These are phyloP conservation scores for Ananas comosus DNA, from an alignment of 176 grass and related monocot genomes.

Conservation along the genomic window DNA sequence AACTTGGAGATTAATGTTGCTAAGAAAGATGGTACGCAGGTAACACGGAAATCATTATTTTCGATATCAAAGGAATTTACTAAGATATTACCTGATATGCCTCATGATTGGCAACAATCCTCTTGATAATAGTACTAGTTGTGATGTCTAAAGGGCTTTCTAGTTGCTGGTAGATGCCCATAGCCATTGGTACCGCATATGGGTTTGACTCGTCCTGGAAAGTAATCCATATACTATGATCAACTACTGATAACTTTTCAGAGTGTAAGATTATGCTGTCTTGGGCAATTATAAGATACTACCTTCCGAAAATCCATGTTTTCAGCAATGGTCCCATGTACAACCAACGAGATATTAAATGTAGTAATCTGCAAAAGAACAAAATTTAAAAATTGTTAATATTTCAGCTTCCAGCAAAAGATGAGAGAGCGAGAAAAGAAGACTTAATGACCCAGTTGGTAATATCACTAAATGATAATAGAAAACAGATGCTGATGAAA, in stretches of 20 bases:
- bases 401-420: neutral
- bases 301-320: slow-evolving; percentile 77
- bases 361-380: slow-evolving; percentile 56
- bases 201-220: slow-evolving; percentile 74
- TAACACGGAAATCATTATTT: too few relatives aligned
- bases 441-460: neutral
- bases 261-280: neutral
- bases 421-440: slow-evolving; percentile 1
- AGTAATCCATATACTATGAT: slow-evolving; percentile 10
- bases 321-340: slow-evolving; percentile 72
- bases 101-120: slow-evolving; percentile 97
- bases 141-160: slow-evolving; percentile 81
- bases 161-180: slow-evolving; percentile 64
- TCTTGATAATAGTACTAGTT: slow-evolving; percentile 92
- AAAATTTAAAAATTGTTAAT: too few relatives aligned
- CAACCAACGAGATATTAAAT: slow-evolving; percentile 70
- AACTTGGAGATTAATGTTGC: too few relatives aligned
- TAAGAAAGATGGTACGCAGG: too few relatives aligned
- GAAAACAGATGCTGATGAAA: neutral
- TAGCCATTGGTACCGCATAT: slow-evolving; percentile 71
- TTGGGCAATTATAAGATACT: neutral
- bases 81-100: slow-evolving; percentile 63
- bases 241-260: neutral
- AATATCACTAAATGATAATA: neutral
- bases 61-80: neutral